Conservation (phyloP, 2,329 filamentous ascomycete genomes). For the Pseudocercospora musae region DNA sequence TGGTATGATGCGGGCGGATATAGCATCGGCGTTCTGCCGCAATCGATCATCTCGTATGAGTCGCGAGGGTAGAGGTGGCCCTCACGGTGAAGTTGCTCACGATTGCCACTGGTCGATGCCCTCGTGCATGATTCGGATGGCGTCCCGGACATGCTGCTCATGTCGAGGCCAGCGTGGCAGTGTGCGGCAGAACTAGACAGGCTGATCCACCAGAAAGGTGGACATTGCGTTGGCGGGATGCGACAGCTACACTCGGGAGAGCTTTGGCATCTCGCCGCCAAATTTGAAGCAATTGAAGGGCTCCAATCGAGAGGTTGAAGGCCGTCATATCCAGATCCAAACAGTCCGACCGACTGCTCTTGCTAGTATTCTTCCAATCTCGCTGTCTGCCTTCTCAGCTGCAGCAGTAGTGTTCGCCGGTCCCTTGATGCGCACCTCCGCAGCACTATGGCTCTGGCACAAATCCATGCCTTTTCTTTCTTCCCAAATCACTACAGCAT, state of each 20-base stretch:
- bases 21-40: constrained; percentile 6
- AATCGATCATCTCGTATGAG: constrained; percentile 1
- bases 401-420: no score
- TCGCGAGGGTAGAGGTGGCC: not conserved
- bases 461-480: no score
- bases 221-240: not conserved
- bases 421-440: no score
- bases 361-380: no score
- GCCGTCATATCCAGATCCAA: not conserved
- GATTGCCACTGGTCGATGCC: not conserved
- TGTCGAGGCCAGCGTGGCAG: not conserved
- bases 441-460: no score
- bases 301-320: no score
- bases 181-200: not conserved
- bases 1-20: constrained; percentile 1
- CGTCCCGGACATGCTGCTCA: not conserved
- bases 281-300: not conserved
- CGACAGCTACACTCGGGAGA: not conserved
- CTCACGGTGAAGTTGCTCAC: not conserved
- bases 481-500: no score
- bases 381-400: no score
- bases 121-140: not conserved
- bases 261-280: not conserved
- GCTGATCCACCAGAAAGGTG: not conserved
- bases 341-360: no score